phyloP scores from a whole-genome alignment of 106 monocot species.

The Ottelia alismoides region DNA sequence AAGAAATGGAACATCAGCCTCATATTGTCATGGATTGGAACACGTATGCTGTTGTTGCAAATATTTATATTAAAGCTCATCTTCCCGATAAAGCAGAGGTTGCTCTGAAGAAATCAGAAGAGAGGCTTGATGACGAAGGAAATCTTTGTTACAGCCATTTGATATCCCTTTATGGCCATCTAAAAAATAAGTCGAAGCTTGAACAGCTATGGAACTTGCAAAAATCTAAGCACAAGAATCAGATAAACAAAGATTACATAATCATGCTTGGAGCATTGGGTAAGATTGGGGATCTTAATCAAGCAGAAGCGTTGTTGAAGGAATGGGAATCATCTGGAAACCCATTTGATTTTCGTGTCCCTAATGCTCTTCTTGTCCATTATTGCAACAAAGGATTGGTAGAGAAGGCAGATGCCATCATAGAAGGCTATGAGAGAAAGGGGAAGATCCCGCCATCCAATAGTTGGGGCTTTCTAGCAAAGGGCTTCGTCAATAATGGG shows the following conservation, averaged over 20 bases:
- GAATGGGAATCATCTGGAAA: constrained; percentile 57
- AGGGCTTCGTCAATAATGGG: constrained; percentile 38
- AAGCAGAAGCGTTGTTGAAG: constrained; percentile 50
- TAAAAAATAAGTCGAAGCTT: constrained; percentile 48
- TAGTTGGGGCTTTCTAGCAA: constrained; percentile 60
- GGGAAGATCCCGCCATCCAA: constrained; percentile 37
- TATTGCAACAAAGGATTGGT: constrained; percentile 39
- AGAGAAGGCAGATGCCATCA: constrained; percentile 66
- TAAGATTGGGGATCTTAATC: constrained; percentile 51
- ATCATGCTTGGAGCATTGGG: constrained; percentile 51
- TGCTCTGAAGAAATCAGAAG: constrained; percentile 54
- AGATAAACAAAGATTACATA: constrained; percentile 52
- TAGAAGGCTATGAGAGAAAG: constrained; percentile 36
- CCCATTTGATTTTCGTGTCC: constrained; percentile 50
- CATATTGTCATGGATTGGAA: constrained; percentile 78
- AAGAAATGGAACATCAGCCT: constrained; percentile 71
- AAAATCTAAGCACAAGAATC: constrained; percentile 31
- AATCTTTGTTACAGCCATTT: constrained; percentile 56
- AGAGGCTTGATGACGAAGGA: constrained; percentile 27
- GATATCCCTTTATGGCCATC: constrained; percentile 36
- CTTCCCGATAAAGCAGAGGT: constrained; percentile 28
- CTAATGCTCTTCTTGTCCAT: constrained; percentile 47
- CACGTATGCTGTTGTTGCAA: constrained; percentile 60
- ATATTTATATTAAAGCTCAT: constrained; percentile 49
- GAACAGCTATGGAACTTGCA: constrained; percentile 61